Base-by-base conservation (phyloP, 805 yeast genomes). In the Wickerhamomyces subpelliculosus region DNA sequence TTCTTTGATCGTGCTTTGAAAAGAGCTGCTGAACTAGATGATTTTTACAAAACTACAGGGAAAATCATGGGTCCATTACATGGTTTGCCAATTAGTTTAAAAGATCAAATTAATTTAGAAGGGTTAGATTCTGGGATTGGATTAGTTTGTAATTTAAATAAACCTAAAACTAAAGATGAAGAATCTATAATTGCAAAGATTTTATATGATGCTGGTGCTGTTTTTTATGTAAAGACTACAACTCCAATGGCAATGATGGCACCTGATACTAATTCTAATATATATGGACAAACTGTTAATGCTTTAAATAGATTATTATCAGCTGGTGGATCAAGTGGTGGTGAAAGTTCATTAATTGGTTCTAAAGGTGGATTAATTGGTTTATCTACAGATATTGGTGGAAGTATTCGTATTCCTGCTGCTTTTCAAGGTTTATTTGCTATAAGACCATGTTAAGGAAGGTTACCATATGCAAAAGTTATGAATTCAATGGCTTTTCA, bases 241-340 rank as follows among this genome's bases (percentile, higher is more conserved):
- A 78, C 78, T 55, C 87, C 87, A 4, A 85, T 78, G 56, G 65
- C 81, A 3, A 67, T 80, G 48, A 80, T 80, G 87, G 84, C 79
- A 49, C 60, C 77, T 48, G 84, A 78, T 54, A 75, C 84, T 11
- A 65, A 72, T 52, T 75, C 78, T 54, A 70, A 70, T 56, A 65
- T 80, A 51, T 68, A 63, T 38, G 87, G 87, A 10, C 64, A 75
- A 49, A 70, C 84, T 4, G 57, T 72, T 43, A 80, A 80, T 51
- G 80, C 84, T 2, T 63, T 57, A 61, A 80, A 80, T 53, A 63
- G 76, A 36, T 62, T 67, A 25, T 59, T 80, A 36, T 70, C 81
- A 20, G 67, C 81, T 2, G 87, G 87, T 43, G 87, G 87, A 16
- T 75, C 83, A 1, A 75, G 83, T 10, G 84, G 86, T 39, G 87